phyloP scores from a whole-genome alignment of 1,284 basidiomycete species.

The Cystobasidium sp. region DNA sequence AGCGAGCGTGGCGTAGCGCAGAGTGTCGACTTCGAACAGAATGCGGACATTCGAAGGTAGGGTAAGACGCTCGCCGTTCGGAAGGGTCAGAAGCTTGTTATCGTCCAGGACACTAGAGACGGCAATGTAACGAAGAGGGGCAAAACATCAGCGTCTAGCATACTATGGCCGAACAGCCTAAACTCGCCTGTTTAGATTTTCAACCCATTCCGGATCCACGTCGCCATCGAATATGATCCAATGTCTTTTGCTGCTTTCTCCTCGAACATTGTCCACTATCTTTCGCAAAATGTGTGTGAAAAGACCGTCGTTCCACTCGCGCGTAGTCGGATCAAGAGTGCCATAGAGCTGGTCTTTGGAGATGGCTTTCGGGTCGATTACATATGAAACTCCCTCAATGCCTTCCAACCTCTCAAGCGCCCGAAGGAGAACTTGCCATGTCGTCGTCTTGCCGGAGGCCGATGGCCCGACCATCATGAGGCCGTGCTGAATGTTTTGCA shows the following conservation, averaged over 20 bases:
- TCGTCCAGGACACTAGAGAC: slow-evolving; percentile 89
- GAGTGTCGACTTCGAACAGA: slow-evolving; percentile 99
- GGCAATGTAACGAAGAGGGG: not conserved
- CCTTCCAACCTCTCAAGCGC: slow-evolving; percentile 92
- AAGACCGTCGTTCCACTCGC: slow-evolving; percentile 99
- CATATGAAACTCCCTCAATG: slow-evolving; percentile 88
- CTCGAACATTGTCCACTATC: slow-evolving; percentile 97
- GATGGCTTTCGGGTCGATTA: slow-evolving; percentile 99
- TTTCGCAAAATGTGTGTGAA: slow-evolving; percentile 98
- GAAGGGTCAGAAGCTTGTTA: slow-evolving; percentile 95
- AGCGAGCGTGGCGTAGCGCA: slow-evolving; percentile 94
- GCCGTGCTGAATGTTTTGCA: slow-evolving; percentile 99
- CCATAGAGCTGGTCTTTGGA: slow-evolving; percentile 98
- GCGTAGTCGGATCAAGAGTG: slow-evolving; percentile 93
- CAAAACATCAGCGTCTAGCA: slow-evolving; percentile 1
- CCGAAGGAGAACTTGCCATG: slow-evolving; percentile 90
- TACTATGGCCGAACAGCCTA: not conserved
- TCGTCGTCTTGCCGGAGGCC: slow-evolving; percentile 94
- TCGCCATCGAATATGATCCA: slow-evolving; percentile 99
- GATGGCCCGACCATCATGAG: slow-evolving; percentile 99
- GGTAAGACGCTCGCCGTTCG: slow-evolving; percentile 97
- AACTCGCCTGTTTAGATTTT: slow-evolving; percentile 90
- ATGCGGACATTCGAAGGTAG: slow-evolving; percentile 96
- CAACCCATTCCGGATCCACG: slow-evolving; percentile 99
- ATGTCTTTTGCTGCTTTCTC: slow-evolving; percentile 93